phyloP scores from a whole-genome alignment of 805 yeast species.

The Ogataea saltuana region DNA sequence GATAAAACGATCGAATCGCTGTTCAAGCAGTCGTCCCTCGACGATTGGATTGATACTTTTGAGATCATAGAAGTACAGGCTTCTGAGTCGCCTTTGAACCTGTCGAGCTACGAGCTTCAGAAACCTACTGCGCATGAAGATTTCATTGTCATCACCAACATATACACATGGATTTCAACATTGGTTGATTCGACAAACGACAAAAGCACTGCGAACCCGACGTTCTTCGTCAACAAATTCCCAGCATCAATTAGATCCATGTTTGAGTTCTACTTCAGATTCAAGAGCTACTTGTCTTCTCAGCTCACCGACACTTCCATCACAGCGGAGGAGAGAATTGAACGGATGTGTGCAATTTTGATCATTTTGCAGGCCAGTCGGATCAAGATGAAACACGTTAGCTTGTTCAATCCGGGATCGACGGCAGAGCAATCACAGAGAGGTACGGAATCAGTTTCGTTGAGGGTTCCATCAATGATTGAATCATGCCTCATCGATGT shows the following conservation, averaged over 20 bases:
- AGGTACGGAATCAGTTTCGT: slow-evolving; percentile 40
- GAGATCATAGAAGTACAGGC: slow-evolving; percentile 73
- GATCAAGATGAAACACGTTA: slow-evolving; percentile 62
- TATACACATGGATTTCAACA: slow-evolving; percentile 68
- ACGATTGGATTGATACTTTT: slow-evolving; percentile 79
- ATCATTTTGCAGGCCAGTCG: slow-evolving; percentile 64
- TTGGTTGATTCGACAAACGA: slow-evolving; percentile 44
- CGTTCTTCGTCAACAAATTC: slow-evolving; percentile 43
- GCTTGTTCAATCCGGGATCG: slow-evolving; percentile 39
- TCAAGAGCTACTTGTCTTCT: slow-evolving; percentile 60
- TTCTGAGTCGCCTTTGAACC: slow-evolving; percentile 52
- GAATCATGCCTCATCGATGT: slow-evolving; percentile 78
- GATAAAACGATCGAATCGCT: slow-evolving; percentile 62
- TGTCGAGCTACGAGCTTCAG: slow-evolving; percentile 56
- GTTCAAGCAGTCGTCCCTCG: slow-evolving; percentile 55
- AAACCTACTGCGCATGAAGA: slow-evolving; percentile 47
- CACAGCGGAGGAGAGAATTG: slow-evolving; percentile 58
- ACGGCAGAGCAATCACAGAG: slow-evolving; percentile 2
- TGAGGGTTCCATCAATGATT: slow-evolving; percentile 76
- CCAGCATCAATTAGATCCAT: slow-evolving; percentile 71
- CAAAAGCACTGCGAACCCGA: neutral
- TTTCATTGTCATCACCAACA: slow-evolving; percentile 60
- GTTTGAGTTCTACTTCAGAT: slow-evolving; percentile 63
- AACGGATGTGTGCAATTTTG: slow-evolving; percentile 67
- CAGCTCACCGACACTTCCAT: slow-evolving; percentile 67